Conservation (phyloP, 2,329 filamentous ascomycete species). For the Aspergillus niger region DNA sequence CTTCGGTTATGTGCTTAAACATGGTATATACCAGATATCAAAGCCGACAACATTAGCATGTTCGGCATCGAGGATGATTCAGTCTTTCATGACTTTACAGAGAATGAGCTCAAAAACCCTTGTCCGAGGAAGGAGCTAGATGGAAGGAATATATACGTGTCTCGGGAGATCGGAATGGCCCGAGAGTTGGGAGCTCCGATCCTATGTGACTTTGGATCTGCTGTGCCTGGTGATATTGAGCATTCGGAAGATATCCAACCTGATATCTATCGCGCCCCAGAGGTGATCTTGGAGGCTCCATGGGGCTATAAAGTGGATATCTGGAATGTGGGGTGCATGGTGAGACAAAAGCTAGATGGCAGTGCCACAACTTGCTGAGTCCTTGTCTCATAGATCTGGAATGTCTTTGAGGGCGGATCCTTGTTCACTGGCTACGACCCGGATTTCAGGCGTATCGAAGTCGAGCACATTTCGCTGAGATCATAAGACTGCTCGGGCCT, state of each 20-base stretch:
- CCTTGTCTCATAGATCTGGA: slow-evolving; percentile 46
- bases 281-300: not conserved
- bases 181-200: slow-evolving; percentile 37
- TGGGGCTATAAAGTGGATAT: slow-evolving; percentile 3
- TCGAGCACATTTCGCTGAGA: slow-evolving; percentile 53
- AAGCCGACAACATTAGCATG: slow-evolving; percentile 51
- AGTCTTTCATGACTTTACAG: slow-evolving; percentile 43
- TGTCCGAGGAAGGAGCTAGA: slow-evolving; percentile 47
- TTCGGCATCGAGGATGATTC: slow-evolving; percentile 45
- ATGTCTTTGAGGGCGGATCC: slow-evolving; percentile 50
- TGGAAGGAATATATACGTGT: slow-evolving; percentile 48
- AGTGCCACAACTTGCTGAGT: no score
- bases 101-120: slow-evolving; percentile 43
- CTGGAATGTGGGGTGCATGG: slow-evolving; percentile 8
- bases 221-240: not conserved
- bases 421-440: slow-evolving; percentile 49
- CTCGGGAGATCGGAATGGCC: slow-evolving; percentile 42
- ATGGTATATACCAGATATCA: slow-evolving; percentile 40
- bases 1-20: slow-evolving; percentile 9
- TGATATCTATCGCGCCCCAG: not conserved
- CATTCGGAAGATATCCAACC: not conserved
- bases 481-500: slow-evolving; percentile 49
- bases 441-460: slow-evolving; percentile 43
- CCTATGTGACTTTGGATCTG: slow-evolving; percentile 30
- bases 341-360: not conserved